Conservation (phyloP, 2,329 filamentous ascomycete genomes). For the Zasmidium citrigriseum region DNA sequence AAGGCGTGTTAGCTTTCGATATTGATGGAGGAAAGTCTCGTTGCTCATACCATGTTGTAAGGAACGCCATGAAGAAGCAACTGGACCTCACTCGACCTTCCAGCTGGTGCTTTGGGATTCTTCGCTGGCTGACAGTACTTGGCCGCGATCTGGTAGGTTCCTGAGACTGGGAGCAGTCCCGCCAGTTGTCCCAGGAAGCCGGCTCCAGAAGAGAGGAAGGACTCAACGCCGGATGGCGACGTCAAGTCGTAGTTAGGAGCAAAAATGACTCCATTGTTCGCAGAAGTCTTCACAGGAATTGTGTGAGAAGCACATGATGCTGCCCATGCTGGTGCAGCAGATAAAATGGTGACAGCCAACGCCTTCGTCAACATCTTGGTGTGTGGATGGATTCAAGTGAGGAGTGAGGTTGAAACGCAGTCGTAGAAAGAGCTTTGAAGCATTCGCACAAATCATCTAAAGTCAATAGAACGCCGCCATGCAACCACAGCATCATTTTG, state of each 20-base stretch:
- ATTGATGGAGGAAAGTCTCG: background rate
- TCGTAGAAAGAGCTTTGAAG: too few relatives aligned
- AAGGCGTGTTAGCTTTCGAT: background rate
- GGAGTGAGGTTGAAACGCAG: too few relatives aligned
- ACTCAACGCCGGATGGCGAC: slow-evolving; percentile 16
- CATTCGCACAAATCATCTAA: too few relatives aligned
- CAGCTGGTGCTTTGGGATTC: slow-evolving; percentile 7
- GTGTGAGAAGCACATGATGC: slow-evolving; percentile 14
- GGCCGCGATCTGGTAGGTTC: slow-evolving; percentile 18
- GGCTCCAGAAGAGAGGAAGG: slow-evolving; percentile 17
- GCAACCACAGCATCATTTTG: background rate
- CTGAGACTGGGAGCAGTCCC: slow-evolving; percentile 11
- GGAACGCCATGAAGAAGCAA: slow-evolving; percentile 19
- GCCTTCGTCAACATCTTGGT: background rate
- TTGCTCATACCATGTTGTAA: slow-evolving; percentile 18
- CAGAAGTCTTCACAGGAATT: slow-evolving; percentile 10
- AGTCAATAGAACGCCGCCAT: background rate
- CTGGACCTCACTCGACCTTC: slow-evolving; percentile 16
- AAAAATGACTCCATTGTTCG: slow-evolving; percentile 14
- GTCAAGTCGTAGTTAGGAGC: slow-evolving; percentile 14
- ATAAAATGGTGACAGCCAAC: background rate
- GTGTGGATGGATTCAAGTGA: background rate
- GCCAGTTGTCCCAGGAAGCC: slow-evolving; percentile 17
- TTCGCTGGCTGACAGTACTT: slow-evolving; percentile 15
- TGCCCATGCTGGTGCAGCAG: slow-evolving; percentile 9